Conservation (phyloP, 2,329 filamentous ascomycete species). For the Aspergillus niger region DNA sequence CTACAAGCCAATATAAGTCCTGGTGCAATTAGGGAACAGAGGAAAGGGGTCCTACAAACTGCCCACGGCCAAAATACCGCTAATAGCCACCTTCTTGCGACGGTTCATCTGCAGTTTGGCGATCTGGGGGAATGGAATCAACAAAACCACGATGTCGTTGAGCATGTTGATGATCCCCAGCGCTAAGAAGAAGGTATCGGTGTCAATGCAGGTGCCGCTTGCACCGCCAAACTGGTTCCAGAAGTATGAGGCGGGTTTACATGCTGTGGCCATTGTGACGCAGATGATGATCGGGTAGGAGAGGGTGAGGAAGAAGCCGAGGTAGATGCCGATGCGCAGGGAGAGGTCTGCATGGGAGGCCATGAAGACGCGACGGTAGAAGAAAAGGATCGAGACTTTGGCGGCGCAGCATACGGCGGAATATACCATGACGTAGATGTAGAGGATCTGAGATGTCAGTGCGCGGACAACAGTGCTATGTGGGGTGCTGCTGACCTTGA, state of each 20-base stretch:
- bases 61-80: conserved; percentile 20
- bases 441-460: conserved; percentile 11
- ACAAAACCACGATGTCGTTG: conserved; percentile 3
- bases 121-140: conserved; percentile 9
- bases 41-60: conserved; percentile 10
- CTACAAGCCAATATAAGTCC: neutral
- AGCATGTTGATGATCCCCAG: conserved; percentile 17
- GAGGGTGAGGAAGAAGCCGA: conserved; percentile 13
- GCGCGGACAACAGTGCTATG: neutral
- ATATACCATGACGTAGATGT: conserved; percentile 19
- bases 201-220: conserved; percentile 8
- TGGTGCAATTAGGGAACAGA: neutral
- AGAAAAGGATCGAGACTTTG: conserved; percentile 25
- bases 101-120: conserved; percentile 16
- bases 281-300: conserved; percentile 19
- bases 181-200: conserved; percentile 12
- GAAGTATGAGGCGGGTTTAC: conserved; percentile 16
- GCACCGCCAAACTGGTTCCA: conserved; percentile 19
- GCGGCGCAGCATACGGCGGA: conserved; percentile 16
- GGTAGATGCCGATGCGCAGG: conserved; percentile 9
- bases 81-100: conserved; percentile 18
- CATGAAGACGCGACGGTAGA: conserved; percentile 27
- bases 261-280: conserved; percentile 15
- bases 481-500: conserved; percentile 10
- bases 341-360: conserved; percentile 11